Evolutionary conservation across 306 rosid genomes (phyloP).

Genomic region (Luffa acutangula): DNA sequence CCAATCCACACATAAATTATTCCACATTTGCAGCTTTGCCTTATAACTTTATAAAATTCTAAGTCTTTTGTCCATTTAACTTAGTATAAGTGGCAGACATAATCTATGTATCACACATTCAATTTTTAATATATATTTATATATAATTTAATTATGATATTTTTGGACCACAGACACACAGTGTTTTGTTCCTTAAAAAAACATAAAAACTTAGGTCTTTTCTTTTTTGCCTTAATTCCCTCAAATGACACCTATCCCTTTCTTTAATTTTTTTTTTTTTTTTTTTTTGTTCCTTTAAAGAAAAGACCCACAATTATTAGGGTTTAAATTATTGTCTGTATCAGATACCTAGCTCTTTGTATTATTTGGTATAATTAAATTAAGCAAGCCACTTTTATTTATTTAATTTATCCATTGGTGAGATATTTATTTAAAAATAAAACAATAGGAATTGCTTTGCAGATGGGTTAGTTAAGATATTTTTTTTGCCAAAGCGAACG

Average conservation of each 20-base stretch:
- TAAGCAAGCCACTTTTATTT: background rate
- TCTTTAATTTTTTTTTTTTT: background rate
- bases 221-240: slow-evolving; percentile 6
- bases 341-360: background rate
- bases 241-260: slow-evolving; percentile 3
- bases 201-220: background rate
- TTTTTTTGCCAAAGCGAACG: no score
- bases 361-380: background rate
- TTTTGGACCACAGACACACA: slow-evolving; percentile 1
- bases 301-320: background rate
- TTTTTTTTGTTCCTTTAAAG: background rate
- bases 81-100: slow-evolving; percentile 11
- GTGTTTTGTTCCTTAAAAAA: background rate
- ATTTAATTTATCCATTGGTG: background rate
- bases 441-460: background rate
- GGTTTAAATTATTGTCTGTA: background rate
- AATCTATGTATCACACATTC: background rate
- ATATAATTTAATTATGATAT: background rate
- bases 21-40: slow-evolving; percentile 2
- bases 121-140: background rate
- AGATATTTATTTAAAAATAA: background rate
- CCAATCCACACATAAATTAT: slow-evolving; percentile 3
- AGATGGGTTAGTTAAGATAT: background rate
- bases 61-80: slow-evolving; percentile 7
- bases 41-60: background rate